Evolutionary conservation across 148 eudicot genomes (phyloP), one percentile per base, ranked within the genome.

Genomic region (Amaranthus cruentus): DNA sequence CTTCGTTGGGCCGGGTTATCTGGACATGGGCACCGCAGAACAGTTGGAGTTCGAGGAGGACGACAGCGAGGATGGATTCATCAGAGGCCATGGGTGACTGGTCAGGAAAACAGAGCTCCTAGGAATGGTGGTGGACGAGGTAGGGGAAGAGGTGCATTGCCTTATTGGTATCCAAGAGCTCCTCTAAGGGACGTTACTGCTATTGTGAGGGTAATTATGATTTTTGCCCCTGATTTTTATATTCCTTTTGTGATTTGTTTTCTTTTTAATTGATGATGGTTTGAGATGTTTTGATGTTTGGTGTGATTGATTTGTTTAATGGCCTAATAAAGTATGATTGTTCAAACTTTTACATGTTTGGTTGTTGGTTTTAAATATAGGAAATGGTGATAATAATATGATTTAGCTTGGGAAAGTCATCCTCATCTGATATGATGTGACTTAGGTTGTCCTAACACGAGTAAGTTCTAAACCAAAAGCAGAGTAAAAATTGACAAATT

Each of bases 131-230:
- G 85, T 59, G 65, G 81, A 2, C 73, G 87, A 69, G 79, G 79
- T 47, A 65, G 78, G 83, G 79, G 72, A 9, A 75, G 78, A 44
- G 54, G 72, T 28, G 38, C 38, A 7, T 71, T 91, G 71, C 97
- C 93, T 44, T 83, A 87, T 79, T 88, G 96, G 92, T 85, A 90
- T 51, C 96, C 96, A 12, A 84, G 96, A 49, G 79, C 80, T 13
- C 96, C 91, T 21, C 83, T 90, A 2, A 76, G 84, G 12, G 90
- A 90, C 61, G 76, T 90, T 7, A 90, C 96, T 28, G 76, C 77
- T 15, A 66, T 90, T 49, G 78, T 75, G 59, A 83, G 86, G 88
- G 96, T 90, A 88, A 77, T 28, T 28, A 28, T 47, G 55, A 63
- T 73, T 76, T 38, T 64, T 67, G 4, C 11, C 62, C 6, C 3